A percentile compares a stretch with the other conserved stretches of the same genome.
phyloP scores from a whole-genome alignment of 1,284 basidiomycete species.

The Papiliotrema nemorosa region DNA sequence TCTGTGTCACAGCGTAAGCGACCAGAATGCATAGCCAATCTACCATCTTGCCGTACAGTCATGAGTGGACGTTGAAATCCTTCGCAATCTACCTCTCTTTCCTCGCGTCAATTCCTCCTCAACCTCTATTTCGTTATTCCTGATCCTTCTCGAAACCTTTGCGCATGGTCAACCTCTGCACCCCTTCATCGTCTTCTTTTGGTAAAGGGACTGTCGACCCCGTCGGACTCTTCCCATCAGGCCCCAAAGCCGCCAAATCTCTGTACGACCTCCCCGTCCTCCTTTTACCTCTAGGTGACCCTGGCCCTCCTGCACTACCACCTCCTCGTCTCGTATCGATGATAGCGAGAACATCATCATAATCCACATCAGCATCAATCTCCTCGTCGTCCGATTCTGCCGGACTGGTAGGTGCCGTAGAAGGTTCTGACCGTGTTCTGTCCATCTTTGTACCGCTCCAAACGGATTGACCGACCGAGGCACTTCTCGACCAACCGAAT shows the following conservation, averaged over 20 bases:
- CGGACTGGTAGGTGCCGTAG: slow-evolving; percentile 40
- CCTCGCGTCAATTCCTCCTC: background rate
- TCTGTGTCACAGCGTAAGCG: background rate
- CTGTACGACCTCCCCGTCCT: slow-evolving; percentile 33
- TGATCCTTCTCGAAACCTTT: slow-evolving; percentile 8
- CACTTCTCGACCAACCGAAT: slow-evolving; percentile 47
- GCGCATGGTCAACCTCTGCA: slow-evolving; percentile 18
- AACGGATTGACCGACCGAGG: slow-evolving; percentile 35
- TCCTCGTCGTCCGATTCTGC: slow-evolving; percentile 49
- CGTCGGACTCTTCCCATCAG: background rate
- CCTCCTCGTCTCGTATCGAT: slow-evolving; percentile 38
- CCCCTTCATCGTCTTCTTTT: slow-evolving; percentile 21
- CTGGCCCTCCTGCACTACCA: slow-evolving; percentile 1
- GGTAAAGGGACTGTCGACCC: slow-evolving; percentile 10
- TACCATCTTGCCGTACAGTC: background rate
- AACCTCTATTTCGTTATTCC: background rate
- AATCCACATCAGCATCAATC: slow-evolving; percentile 51
- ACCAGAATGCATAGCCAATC: background rate
- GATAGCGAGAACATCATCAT: slow-evolving; percentile 52
- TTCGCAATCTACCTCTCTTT: background rate
- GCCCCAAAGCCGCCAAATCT: slow-evolving; percentile 18
- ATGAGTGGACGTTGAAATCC: background rate
- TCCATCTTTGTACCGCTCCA: slow-evolving; percentile 40
- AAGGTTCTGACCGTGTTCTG: slow-evolving; percentile 28
- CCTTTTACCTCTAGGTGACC: slow-evolving; percentile 26